Evolutionary conservation across 2,329 filamentous ascomycete species (phyloP), one percentile per base, ranked within the genome.

Genomic region (Ophiostoma himal-ulmi): DNA sequence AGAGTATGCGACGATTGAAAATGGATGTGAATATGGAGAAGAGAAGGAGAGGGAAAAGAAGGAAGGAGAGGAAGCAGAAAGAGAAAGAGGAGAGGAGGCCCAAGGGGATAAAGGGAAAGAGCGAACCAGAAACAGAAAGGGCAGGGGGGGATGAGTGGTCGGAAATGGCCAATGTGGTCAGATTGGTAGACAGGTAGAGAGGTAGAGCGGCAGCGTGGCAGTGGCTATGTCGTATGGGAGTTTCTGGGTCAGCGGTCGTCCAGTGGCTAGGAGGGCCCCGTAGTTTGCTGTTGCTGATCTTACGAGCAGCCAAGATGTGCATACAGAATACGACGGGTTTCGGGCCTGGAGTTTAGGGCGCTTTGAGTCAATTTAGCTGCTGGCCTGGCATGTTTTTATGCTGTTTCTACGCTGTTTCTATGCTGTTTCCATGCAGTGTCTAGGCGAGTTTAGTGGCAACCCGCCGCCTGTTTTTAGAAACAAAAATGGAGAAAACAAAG

Each of bases 401-500:
- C 52, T 60, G 54, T 60, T 60, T 34, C 26, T 7, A 60, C 26
- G 54, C 52, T 57, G 52, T 57, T 57, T 54, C 52, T 22, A 54
- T 54, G n/a, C 52, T 57, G 52, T 57, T 54, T 44, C 48, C 22
- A 54, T 54, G 48, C 48, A n/a, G 54, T n/a, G 17, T 60, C n/a
- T 30, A 30, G 54, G 54, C 54, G 54, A 22, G 26, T 34, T 62
- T 8, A 62, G 57, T 62, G 57, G 57, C 54, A 54, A 57, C 36
- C 44, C 37, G 65, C 69, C 66, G 66, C 69, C 69, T 57, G 66
- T 70, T 68, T 70, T 62, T 70, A 71, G 70, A 69, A 69, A 71
- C 67, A 60, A 66, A 62, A 34, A 62, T 14, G 22, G 26, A 34
- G 26, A 34, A 62, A 60, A 62, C 13, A 13, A 36, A 68, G 66